A percentile compares a stretch with the other conserved stretches of the same genome.
Evolutionary conservation across 2,329 filamentous ascomycete species (phyloP).

Genomic region (Pestalotiopsis fici): DNA sequence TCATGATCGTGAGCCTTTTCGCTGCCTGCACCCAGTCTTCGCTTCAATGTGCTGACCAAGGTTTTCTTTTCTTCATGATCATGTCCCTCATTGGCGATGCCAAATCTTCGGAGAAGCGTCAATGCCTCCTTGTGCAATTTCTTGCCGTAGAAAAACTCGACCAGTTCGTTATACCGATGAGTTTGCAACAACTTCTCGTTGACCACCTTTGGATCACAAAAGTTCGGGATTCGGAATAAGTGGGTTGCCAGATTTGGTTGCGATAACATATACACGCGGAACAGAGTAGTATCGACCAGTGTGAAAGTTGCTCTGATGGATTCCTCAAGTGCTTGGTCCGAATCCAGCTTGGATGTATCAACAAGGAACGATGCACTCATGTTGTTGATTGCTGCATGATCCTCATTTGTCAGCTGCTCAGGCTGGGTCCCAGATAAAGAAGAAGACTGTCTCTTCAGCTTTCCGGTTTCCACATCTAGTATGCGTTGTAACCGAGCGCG

Average conservation of each 20-base stretch:
- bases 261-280: conserved; percentile 93
- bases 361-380: conserved; percentile 32
- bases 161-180: conserved; percentile 86
- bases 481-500: conserved; percentile 65
- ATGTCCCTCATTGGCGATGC: conserved; percentile 37
- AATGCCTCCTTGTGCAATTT: conserved; percentile 87
- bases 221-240: conserved; percentile 93
- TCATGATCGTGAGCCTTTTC: conserved; percentile 27
- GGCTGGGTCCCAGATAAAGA: conserved; percentile 27
- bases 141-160: conserved; percentile 98
- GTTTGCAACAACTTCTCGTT: conserved; percentile 90
- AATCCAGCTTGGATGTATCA: conserved; percentile 44
- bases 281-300: conserved; percentile 90
- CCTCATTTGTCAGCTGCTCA: not conserved
- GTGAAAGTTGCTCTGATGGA: conserved; percentile 76
- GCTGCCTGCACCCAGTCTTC: conserved; percentile 11
- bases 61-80: conserved; percentile 41
- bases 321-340: conserved; percentile 64
- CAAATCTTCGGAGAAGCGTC: conserved; percentile 80
- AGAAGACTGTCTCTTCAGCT: conserved; percentile 57
- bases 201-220: conserved; percentile 93
- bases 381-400: conserved; percentile 45
- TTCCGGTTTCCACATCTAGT: conserved; percentile 63
- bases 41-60: conserved; percentile 19
- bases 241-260: conserved; percentile 82